Percentiles rank a stretch among this genome's conserved stretches.
Evolutionary conservation across 768 basidiomycete species (phyloP).

Genomic region (Trametes meyenii): DNA sequence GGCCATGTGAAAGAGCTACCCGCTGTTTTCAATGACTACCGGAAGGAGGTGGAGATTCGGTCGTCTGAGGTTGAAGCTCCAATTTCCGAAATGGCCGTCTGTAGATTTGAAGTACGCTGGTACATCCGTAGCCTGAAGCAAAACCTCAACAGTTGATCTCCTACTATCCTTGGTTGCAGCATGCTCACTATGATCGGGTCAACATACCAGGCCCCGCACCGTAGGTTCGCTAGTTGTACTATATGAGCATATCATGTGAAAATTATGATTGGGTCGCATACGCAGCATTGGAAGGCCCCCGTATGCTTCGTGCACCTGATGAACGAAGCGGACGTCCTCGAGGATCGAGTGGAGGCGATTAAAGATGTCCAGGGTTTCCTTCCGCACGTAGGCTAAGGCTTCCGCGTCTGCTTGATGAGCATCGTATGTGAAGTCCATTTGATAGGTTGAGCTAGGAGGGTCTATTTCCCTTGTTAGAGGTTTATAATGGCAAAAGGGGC

Average conservation of each 20-base stretch:
- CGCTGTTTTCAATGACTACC: slow-evolving; percentile 52
- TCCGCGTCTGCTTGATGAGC: slow-evolving; percentile 17
- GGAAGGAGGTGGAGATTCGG: slow-evolving; percentile 82
- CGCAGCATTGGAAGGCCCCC: slow-evolving; percentile 58
- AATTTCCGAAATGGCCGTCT: slow-evolving; percentile 83
- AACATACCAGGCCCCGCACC: slow-evolving; percentile 95
- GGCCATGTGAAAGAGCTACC: slow-evolving; percentile 45
- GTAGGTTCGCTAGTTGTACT: slow-evolving; percentile 70
- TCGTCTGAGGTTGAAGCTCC: slow-evolving; percentile 82
- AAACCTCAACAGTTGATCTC: not conserved
- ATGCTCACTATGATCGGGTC: slow-evolving; percentile 63
- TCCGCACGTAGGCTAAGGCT: slow-evolving; percentile 56
- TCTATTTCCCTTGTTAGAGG: not conserved
- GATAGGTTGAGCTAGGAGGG: not conserved
- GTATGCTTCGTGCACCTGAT: slow-evolving; percentile 51
- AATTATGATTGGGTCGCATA: slow-evolving; percentile 39
- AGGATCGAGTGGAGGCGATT: slow-evolving; percentile 87
- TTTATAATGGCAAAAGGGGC: not conserved
- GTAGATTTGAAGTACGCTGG: slow-evolving; percentile 92
- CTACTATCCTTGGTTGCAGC: slow-evolving; percentile 7
- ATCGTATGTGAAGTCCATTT: slow-evolving; percentile 6
- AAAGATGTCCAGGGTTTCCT: slow-evolving; percentile 76
- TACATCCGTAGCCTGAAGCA: slow-evolving; percentile 30
- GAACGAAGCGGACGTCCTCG: slow-evolving; percentile 75
- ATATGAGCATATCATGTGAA: not conserved